Base-by-base conservation (phyloP, 768 basidiomycete species). In the Stropharia rugosoannulata region DNA sequence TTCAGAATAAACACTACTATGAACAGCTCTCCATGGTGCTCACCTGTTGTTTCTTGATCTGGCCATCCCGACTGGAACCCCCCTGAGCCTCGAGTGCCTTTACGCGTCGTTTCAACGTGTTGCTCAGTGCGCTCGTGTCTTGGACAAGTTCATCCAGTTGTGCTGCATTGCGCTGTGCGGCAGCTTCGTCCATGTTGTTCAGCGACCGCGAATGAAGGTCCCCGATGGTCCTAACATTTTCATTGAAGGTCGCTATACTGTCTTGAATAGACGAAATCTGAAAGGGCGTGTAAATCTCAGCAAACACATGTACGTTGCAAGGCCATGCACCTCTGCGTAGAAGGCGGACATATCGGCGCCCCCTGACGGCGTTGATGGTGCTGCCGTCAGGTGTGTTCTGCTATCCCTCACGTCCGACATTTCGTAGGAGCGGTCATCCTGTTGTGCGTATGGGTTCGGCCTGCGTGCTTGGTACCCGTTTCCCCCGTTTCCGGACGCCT, bases 211-310 rank as follows among this genome's bases (percentile, higher is more conserved):
- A 85, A 63, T 94, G 91, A 22, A 87, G 73, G 49, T 90, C 87
- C 18, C 83, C 74, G 64, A 94, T 88, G 27, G 79, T 80, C 18
- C 78, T 60, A 19, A 93, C 78, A 70, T 90, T 90, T 58, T 80
- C 75, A 56, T 86, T 89, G 71, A 89, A 90, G 9, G 78, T 76
- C 19, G 79, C 75, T 37, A 93, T 73, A 51, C 73, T 75, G 56
- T 92, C 89, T 80, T 91, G 89, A 45, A 94, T 73, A 41, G 82
- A 83, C 19, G 87, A 78, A 61, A 94, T 87, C 92, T 93, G 56
- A 2, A 56, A 8, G 32, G 10, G 19, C 16, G 40, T 19, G 41
- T 12, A 49, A 36, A 53, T 38, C 4, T 38, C 32, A 40, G 41
- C 18, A 37, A 12, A 42, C n/a, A 40, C 37, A 8, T 16, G 22